Evolutionary conservation across 2,329 filamentous ascomycete species (phyloP).

Genomic region (Fusarium veterinarium): DNA sequence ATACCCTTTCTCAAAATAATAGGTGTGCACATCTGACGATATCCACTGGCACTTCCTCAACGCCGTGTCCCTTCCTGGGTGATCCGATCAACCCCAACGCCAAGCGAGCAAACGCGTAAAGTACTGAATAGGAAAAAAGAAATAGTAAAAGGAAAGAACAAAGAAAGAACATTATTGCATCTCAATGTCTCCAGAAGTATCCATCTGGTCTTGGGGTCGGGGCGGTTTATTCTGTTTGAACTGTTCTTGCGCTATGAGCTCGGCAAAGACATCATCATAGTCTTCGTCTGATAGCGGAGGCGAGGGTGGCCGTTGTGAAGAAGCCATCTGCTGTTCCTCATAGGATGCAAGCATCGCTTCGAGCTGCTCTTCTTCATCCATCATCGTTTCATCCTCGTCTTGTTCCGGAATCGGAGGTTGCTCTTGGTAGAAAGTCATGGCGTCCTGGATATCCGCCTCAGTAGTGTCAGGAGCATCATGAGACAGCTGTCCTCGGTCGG

Average conservation of each 20-base stretch:
- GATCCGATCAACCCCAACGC: conserved; percentile 35
- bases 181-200: conserved; percentile 54
- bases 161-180: conserved; percentile 20
- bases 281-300: conserved; percentile 65
- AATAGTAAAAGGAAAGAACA: neutral
- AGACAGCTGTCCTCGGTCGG: conserved; percentile 48
- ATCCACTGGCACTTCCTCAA: conserved; percentile 37
- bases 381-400: conserved; percentile 62
- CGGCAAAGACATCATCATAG: conserved; percentile 70
- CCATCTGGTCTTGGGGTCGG: conserved; percentile 56
- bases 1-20: conserved; percentile 42
- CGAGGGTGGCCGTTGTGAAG: conserved; percentile 47
- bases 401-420: conserved; percentile 23
- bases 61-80: conserved; percentile 26
- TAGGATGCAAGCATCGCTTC: conserved; percentile 66
- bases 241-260: conserved; percentile 51
- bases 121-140: neutral
- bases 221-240: conserved; percentile 16
- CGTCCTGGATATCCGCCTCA: conserved; percentile 65
- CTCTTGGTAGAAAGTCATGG: conserved; percentile 52
- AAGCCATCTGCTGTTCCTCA: conserved; percentile 46
- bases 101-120: conserved; percentile 27
- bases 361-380: conserved; percentile 69
- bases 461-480: conserved; percentile 55
- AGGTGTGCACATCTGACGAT: conserved; percentile 43